Evolutionary conservation across 371 early-diverging fungal species (phyloP).

Genomic region (Mucor circinelloides): DNA sequence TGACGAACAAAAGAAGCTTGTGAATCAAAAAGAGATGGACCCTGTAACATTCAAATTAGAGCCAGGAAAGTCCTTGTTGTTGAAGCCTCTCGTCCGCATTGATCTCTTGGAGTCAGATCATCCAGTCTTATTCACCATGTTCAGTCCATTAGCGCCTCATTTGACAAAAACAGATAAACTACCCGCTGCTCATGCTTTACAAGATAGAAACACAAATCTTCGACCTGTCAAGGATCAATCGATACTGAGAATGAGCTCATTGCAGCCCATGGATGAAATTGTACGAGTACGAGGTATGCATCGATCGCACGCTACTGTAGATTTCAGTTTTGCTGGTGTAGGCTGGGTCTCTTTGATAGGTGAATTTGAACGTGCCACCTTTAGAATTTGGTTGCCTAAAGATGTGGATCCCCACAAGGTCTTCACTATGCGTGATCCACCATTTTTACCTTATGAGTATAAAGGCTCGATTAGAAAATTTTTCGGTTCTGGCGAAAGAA

Average conservation of each 20-base stretch:
- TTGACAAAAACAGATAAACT: slow-evolving; percentile 59
- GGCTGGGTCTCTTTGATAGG: slow-evolving; percentile 73
- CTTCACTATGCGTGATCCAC: slow-evolving; percentile 48
- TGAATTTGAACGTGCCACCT: slow-evolving; percentile 45
- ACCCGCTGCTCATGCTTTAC: slow-evolving; percentile 17
- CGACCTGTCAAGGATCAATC: slow-evolving; percentile 19
- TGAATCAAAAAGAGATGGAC: slow-evolving; percentile 44
- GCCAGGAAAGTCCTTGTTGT: slow-evolving; percentile 55
- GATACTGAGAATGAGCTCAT: slow-evolving; percentile 7
- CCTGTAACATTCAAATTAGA: slow-evolving; percentile 61
- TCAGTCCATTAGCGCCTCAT: slow-evolving; percentile 59
- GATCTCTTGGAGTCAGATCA: slow-evolving; percentile 52
- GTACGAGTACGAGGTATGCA: slow-evolving; percentile 50
- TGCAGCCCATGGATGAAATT: slow-evolving; percentile 32
- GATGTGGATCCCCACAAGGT: slow-evolving; percentile 46
- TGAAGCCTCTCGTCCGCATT: slow-evolving; percentile 68
- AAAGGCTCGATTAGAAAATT: slow-evolving; percentile 49
- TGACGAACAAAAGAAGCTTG: slow-evolving; percentile 53
- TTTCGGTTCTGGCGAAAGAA: slow-evolving; percentile 47
- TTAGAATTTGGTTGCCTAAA: slow-evolving; percentile 57
- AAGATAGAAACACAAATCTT: slow-evolving; percentile 3
- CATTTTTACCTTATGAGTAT: slow-evolving; percentile 69
- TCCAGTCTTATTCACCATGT: slow-evolving; percentile 60
- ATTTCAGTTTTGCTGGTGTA: slow-evolving; percentile 67
- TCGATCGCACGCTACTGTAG: slow-evolving; percentile 51